Base-by-base conservation (phyloP, 2,329 filamentous ascomycete genomes). In the Colletotrichum sp. region DNA sequence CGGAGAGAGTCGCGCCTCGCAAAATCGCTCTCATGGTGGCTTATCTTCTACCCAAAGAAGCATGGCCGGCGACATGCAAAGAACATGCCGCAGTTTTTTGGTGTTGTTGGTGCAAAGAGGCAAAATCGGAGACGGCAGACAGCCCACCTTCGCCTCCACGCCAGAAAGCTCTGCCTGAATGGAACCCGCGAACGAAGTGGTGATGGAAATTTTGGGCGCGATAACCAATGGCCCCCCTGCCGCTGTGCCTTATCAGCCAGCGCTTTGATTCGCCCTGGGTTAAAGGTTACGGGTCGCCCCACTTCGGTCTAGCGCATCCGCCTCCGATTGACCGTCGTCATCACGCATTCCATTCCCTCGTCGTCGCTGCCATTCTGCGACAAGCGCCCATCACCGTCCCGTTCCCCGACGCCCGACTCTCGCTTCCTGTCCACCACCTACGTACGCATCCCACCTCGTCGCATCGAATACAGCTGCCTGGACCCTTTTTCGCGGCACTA, bases 11-110 rank as follows among this genome's bases (percentile, higher is more conserved):
- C 28, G 59, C 55, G 16, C 48, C 26, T 65, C 67, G 76, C 34
- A 78, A 67, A 66, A 74, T 28, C 71, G 71, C 36, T 70, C 66
- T 78, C 74, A 78, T 78, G 71, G 64, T 71, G 74, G 64, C 16
- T 72, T 72, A 12, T 48, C 55, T 48, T 24, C 24, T 32, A 71
- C 21, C 26, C 57, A 66, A 57, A 7, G 43, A 26, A 32, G 65
- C 76, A 78, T 78, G 70, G 48, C 48, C 59, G 67, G 52, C 26
- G 67, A 34, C 69, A 71, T 69, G 72, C 68, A 28, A 68, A 32
- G 3, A 43, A 59, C 48, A 65, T 65, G 64, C 65, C 52, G 28
- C 18, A 2, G 10, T 36, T 13, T 61, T 21, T 32, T 18, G 24
- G 18, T 30, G 39, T 30, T 24, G 16, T 26, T 39, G 36, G 59